Base-by-base conservation (phyloP, 2,329 filamentous ascomycete genomes). In the Colletotrichum sp. region DNA sequence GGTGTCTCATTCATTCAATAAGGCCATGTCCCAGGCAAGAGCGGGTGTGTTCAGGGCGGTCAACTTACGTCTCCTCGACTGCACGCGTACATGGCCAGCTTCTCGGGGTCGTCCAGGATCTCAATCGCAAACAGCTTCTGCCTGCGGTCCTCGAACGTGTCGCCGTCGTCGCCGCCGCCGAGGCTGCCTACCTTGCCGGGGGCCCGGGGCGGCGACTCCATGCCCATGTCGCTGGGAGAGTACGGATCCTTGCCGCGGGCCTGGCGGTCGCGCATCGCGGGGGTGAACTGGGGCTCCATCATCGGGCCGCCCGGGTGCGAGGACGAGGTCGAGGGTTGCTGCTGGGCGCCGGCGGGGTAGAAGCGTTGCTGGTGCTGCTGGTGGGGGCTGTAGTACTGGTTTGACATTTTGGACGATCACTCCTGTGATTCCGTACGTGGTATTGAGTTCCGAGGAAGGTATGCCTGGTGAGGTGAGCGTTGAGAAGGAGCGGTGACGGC, bases 181-280 rank as follows among this genome's bases (percentile, higher is more conserved):
- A 71, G 67, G 10, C 71, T 65, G 10, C 73, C 73, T 30, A 75
- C 52, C 9, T 65, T 59, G 24, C 69, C 63, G 24, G 28, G 39
- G n/a, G 44, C 69, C 18, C 68, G 24, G 44, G 75, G 75, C 18
- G 71, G 71, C 26, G 77, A 65, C 7, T 77, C 75, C 21, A 67
- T 62, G 34, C 39, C 52, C 49, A 85, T 83, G 28, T 80, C 81
- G 15, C 81, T 79, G 59, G 82, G 79, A 16, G 69, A 77, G 79
- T 90, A 90, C 1, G 89, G 89, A 77, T 92, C 87, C 79, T 91
- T 91, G 68, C 91, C 90, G 55, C 91, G 86, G 6, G 91, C 89
- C 81, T 93, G 91, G 7, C 87, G 87, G 81, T 92, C 90, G 79
- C 90, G 89, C 89, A 90, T 90, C 75, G 85, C 82, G 24, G 85